Conservation (phyloP, 2,329 filamentous ascomycete species). For the Aciculosporium take region DNA sequence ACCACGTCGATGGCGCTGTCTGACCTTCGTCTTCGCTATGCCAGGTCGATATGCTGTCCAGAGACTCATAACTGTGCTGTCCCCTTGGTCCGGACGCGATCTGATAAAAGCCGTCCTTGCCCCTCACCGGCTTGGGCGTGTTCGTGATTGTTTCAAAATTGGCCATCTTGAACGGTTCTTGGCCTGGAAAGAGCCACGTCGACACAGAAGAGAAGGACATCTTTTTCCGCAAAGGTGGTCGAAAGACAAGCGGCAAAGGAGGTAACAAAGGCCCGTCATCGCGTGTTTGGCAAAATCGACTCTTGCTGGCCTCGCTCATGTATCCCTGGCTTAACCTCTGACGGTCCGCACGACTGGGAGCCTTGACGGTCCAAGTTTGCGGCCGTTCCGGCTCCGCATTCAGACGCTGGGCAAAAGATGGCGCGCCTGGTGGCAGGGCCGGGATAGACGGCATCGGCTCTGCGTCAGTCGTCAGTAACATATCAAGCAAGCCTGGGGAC, state of each 20-base stretch:
- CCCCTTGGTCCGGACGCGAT: constrained; percentile 27
- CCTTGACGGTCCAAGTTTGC: constrained; percentile 20
- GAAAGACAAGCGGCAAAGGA: constrained; percentile 42
- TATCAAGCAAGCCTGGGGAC: background rate
- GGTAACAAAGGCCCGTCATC: constrained; percentile 31
- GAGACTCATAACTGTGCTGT: constrained; percentile 29
- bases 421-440: constrained; percentile 39
- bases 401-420: constrained; percentile 42
- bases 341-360: constrained; percentile 17
- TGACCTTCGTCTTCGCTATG: constrained; percentile 30
- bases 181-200: constrained; percentile 39
- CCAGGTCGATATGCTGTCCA: constrained; percentile 36
- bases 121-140: constrained; percentile 35
- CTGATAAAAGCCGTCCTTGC: constrained; percentile 44
- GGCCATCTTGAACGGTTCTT: constrained; percentile 23
- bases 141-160: constrained; percentile 41
- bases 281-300: background rate
- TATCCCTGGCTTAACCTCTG: constrained; percentile 8
- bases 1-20: constrained; percentile 34
- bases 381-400: constrained; percentile 29
- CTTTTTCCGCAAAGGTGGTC: constrained; percentile 50
- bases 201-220: constrained; percentile 51
- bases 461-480: constrained; percentile 17
- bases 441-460: constrained; percentile 43
- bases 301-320: background rate